Conservation (phyloP, 2,329 filamentous ascomycete genomes). For the Clonostachys rosea region DNA sequence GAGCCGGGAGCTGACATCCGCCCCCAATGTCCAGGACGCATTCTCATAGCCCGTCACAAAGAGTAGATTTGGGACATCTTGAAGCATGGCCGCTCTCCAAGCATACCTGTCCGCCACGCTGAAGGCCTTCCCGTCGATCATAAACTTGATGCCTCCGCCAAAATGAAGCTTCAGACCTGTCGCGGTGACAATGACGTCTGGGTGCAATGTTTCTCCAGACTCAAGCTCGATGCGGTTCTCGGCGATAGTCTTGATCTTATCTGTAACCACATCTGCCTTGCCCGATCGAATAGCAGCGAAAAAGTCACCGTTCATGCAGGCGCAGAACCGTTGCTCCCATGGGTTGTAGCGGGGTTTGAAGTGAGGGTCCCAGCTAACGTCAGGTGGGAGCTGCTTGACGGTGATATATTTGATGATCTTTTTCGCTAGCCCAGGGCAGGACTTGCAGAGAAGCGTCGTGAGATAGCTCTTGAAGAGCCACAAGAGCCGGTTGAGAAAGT, state of each 20-base stretch:
- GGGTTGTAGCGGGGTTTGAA: conserved; percentile 51
- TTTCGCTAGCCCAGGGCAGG: conserved; percentile 39
- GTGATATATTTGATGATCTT: conserved; percentile 34
- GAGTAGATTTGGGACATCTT: conserved; percentile 56
- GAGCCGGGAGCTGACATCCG: conserved; percentile 46
- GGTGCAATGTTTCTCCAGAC: conserved; percentile 36
- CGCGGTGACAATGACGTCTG: conserved; percentile 62
- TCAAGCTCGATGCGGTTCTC: conserved; percentile 34
- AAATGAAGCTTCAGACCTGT: conserved; percentile 56
- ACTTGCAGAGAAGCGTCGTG: conserved; percentile 39
- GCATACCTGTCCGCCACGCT: conserved; percentile 38
- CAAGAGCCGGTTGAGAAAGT: conserved; percentile 38
- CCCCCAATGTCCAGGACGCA: conserved; percentile 57
- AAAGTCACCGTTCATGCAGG: conserved; percentile 42
- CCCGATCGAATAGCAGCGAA: conserved; percentile 30
- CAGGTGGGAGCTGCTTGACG: conserved; percentile 37
- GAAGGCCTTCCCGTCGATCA: conserved; percentile 42
- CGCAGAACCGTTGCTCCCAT: conserved; percentile 67
- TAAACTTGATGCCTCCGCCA: conserved; percentile 44
- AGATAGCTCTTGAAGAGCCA: conserved; percentile 37
- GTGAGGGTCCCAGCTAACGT: conserved; percentile 45
- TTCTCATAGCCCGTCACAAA: conserved; percentile 57
- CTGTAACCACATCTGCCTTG: conserved; percentile 36
- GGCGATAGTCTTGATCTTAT: conserved; percentile 37
- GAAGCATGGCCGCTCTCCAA: conserved; percentile 59